Conservation (phyloP, 768 basidiomycete species). For the Auriscalpium vulgare region DNA sequence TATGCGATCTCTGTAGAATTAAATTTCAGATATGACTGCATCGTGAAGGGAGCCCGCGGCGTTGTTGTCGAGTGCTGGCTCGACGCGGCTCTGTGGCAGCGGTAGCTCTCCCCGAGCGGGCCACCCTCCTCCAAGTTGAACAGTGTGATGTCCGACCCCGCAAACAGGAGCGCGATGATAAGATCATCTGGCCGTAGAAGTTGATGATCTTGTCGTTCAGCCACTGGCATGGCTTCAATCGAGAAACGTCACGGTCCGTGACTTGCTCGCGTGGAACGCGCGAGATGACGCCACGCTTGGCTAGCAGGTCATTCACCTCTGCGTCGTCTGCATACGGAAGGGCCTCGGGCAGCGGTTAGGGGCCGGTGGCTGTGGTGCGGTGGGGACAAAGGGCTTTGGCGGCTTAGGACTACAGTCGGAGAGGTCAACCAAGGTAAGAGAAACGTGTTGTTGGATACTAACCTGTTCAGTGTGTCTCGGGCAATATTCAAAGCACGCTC, state of each 20-base stretch:
- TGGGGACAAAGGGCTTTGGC: slow-evolving; percentile 42
- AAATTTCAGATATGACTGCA: no score
- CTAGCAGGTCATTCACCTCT: slow-evolving; percentile 47
- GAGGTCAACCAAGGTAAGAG: no score
- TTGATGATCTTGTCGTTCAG: slow-evolving; percentile 97
- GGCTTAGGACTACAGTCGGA: slow-evolving; percentile 42
- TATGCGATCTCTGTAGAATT: no score
- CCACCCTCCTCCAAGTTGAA: no score
- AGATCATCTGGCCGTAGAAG: slow-evolving; percentile 85
- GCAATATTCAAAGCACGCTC: slow-evolving; percentile 55
- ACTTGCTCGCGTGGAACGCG: slow-evolving; percentile 68
- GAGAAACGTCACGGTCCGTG: slow-evolving; percentile 53
- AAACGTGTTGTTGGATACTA: slow-evolving; percentile 12
- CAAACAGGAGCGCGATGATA: no score
- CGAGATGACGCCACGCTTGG: slow-evolving; percentile 49
- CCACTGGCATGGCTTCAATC: slow-evolving; percentile 72
- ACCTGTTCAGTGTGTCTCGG: slow-evolving; percentile 52
- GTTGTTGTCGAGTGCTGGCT: no score
- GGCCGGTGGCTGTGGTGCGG: slow-evolving; percentile 46
- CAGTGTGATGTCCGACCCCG: no score
- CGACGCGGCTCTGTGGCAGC: no score
- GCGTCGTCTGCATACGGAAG: slow-evolving; percentile 53
- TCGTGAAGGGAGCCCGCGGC: no score
- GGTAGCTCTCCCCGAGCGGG: no score
- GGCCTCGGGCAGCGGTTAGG: slow-evolving; percentile 38